These are phyloP conservation scores for Fusarium avenaceum DNA, from an alignment of 2,329 filamentous ascomycete genomes.

Conservation along the genomic window DNA sequence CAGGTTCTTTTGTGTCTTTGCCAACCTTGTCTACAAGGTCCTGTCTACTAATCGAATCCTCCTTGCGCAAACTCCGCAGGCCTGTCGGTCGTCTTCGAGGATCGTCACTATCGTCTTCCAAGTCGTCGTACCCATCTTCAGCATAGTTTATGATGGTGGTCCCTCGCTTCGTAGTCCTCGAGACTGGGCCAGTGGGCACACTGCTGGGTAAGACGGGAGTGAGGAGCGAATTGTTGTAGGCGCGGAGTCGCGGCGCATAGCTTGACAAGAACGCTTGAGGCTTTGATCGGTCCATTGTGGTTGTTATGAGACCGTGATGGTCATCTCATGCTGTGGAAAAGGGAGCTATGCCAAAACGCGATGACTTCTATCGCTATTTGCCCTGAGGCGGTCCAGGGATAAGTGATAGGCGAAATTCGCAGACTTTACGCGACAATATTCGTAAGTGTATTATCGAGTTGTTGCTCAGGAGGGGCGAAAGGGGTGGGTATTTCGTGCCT, in stretches of 20 bases:
- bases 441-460: neutral
- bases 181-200: slow-evolving; percentile 72
- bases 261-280: slow-evolving; percentile 92
- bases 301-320: slow-evolving; percentile 38
- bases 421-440: slow-evolving; percentile 17
- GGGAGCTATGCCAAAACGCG: slow-evolving; percentile 43
- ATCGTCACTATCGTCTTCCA: slow-evolving; percentile 80
- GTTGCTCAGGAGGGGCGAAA: slow-evolving; percentile 5
- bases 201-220: slow-evolving; percentile 84
- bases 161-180: slow-evolving; percentile 95
- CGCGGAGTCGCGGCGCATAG: slow-evolving; percentile 90
- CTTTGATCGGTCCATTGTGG: slow-evolving; percentile 65
- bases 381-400: slow-evolving; percentile 7
- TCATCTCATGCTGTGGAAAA: slow-evolving; percentile 52
- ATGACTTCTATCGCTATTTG: slow-evolving; percentile 34
- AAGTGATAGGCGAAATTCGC: neutral
- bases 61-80: slow-evolving; percentile 83
- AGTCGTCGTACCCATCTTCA: slow-evolving; percentile 92
- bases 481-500: slow-evolving; percentile 32
- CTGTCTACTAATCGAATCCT: slow-evolving; percentile 74
- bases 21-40: slow-evolving; percentile 82
- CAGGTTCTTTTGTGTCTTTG: slow-evolving; percentile 83
- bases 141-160: slow-evolving; percentile 98
- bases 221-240: slow-evolving; percentile 91
- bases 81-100: slow-evolving; percentile 84